Evolutionary conservation across 768 basidiomycete species (phyloP).

Genomic region (Amanita phalloides): DNA sequence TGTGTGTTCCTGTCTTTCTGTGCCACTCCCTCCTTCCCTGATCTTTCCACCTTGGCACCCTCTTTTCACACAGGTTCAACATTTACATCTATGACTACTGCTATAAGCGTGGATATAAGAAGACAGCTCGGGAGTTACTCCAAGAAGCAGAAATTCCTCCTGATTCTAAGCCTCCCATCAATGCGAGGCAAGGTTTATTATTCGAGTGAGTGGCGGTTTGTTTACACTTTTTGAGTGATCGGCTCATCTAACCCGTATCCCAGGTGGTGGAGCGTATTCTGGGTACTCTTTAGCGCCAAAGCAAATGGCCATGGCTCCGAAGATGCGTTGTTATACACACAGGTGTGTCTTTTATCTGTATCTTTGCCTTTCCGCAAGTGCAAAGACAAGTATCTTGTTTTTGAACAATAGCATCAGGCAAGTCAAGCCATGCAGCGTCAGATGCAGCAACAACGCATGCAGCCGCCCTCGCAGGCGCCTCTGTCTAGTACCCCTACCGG

Average conservation of each 20-base stretch:
- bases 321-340: constrained; percentile 61
- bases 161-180: constrained; percentile 65
- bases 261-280: constrained; percentile 89
- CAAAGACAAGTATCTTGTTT: constrained; percentile 8
- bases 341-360: constrained; percentile 32
- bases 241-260: constrained; percentile 1
- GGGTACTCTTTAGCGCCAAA: constrained; percentile 78
- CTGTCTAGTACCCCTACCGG: background rate
- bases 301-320: constrained; percentile 56
- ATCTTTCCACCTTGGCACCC: background rate
- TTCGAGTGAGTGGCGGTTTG: constrained; percentile 51
- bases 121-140: constrained; percentile 60
- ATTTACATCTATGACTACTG: constrained; percentile 87
- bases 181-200: constrained; percentile 72
- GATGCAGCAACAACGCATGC: constrained; percentile 11
- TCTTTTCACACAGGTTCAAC: constrained; percentile 52
- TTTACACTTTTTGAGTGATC: background rate
- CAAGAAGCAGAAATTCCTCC: constrained; percentile 53
- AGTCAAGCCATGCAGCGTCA: constrained; percentile 21
- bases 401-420: constrained; percentile 14
- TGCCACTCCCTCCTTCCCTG: background rate
- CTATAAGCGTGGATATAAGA: constrained; percentile 64
- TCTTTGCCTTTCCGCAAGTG: constrained; percentile 9
- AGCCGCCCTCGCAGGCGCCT: constrained; percentile 2
- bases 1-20: constrained; percentile 34